Conservation (phyloP, 2,329 filamentous ascomycete species). For the Ophiobolus disseminans region DNA sequence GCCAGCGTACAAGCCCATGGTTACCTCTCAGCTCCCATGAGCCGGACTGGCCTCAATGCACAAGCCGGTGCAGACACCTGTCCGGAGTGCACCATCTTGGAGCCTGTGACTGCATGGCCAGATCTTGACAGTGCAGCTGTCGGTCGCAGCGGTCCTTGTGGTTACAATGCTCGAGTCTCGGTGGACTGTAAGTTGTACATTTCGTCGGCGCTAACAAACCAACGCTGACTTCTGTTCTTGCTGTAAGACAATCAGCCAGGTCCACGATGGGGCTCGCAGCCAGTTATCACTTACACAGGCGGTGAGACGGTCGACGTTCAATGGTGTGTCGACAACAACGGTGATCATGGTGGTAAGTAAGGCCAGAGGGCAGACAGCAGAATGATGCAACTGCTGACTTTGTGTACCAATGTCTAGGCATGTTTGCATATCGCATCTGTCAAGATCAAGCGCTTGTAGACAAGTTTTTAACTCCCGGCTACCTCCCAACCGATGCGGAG, state of each 20-base stretch:
- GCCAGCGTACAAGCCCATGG: constrained; percentile 36
- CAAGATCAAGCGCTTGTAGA: constrained; percentile 41
- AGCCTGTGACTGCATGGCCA: constrained; percentile 44
- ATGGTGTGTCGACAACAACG: constrained; percentile 45
- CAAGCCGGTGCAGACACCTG: constrained; percentile 42
- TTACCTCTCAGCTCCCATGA: constrained; percentile 43
- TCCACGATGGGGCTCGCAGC: constrained; percentile 35
- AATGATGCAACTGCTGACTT: no score
- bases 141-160: constrained; percentile 42
- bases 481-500: constrained; percentile 43
- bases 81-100: constrained; percentile 45
- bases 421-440: constrained; percentile 46
- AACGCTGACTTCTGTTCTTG: not conserved
- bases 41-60: constrained; percentile 43
- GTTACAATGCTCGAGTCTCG: constrained; percentile 46
- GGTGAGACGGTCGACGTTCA: constrained; percentile 42
- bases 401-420: no score
- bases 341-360: constrained; percentile 45
- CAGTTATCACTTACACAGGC: constrained; percentile 38
- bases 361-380: no score
- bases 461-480: constrained; percentile 38
- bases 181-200: constrained; percentile 24
- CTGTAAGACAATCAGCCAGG: constrained; percentile 40
- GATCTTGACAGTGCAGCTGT: constrained; percentile 36
- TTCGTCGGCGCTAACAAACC: not conserved